phyloP scores from a whole-genome alignment of 2,329 filamentous ascomycete species.

The Colletotrichum camelliae region DNA sequence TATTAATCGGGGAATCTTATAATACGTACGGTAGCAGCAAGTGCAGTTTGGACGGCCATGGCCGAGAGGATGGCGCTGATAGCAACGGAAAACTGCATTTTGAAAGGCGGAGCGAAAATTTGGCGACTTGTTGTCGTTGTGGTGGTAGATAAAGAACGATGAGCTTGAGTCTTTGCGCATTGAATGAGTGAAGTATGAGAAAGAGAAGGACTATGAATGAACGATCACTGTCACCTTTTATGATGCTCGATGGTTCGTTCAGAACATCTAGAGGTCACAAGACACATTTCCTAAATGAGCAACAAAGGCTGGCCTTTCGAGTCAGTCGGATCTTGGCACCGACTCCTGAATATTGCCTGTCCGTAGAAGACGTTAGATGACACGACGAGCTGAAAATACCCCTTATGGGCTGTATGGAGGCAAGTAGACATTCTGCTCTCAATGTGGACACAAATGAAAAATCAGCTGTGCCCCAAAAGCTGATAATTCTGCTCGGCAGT shows the following conservation, averaged over 20 bases:
- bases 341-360: neutral
- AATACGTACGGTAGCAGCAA: neutral
- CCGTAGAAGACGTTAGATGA: neutral
- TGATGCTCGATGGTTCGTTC: neutral
- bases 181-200: neutral
- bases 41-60: neutral
- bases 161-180: neutral
- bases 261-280: neutral
- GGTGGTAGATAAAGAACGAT: neutral
- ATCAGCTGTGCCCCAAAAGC: neutral
- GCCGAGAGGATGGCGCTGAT: neutral
- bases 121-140: neutral
- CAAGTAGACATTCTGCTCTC: neutral
- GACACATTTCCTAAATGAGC: neutral
- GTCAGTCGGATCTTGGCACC: neutral
- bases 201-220: neutral
- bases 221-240: neutral
- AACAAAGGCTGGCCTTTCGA: neutral
- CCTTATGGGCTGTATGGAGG: neutral
- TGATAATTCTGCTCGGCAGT: neutral
- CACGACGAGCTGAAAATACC: neutral
- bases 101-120: accelerated
- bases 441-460: neutral
- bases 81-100: neutral
- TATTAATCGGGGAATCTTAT: accelerated